Conservation (phyloP, 2,329 filamentous ascomycete species). For the Alternaria triticimaculans region DNA sequence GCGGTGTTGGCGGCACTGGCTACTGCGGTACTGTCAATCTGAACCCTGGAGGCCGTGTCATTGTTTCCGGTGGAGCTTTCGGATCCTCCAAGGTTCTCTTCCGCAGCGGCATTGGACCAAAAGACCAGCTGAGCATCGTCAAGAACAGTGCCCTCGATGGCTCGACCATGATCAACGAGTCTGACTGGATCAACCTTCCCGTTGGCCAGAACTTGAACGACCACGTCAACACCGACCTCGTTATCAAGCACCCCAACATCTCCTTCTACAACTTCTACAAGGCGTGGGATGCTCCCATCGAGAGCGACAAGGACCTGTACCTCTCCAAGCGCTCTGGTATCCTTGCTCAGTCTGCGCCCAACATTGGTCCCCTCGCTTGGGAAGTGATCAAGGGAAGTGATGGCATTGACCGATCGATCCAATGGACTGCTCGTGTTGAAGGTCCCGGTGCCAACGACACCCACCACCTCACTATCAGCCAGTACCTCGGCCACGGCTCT, state of each 20-base stretch:
- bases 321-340: constrained; percentile 62
- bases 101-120: constrained; percentile 72
- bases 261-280: constrained; percentile 71
- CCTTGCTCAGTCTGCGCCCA: constrained; percentile 68
- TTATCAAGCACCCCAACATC: constrained; percentile 59
- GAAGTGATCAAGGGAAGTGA: constrained; percentile 65
- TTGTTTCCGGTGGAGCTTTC: constrained; percentile 72
- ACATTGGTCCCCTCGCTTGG: constrained; percentile 69
- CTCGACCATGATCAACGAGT: constrained; percentile 51
- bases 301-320: constrained; percentile 50
- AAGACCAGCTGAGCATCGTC: constrained; percentile 55
- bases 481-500: constrained; percentile 69
- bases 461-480: constrained; percentile 51
- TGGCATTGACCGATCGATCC: constrained; percentile 67
- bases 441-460: constrained; percentile 54
- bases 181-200: constrained; percentile 59
- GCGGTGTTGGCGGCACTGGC: constrained; percentile 61
- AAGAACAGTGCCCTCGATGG: constrained; percentile 53
- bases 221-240: constrained; percentile 64
- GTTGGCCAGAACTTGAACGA: constrained; percentile 60
- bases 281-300: constrained; percentile 59
- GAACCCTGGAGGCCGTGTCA: constrained; percentile 67
- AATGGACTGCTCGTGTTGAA: constrained; percentile 71
- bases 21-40: constrained; percentile 67
- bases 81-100: constrained; percentile 73